These are phyloP conservation scores for Annona squamosa DNA, from an alignment of 164 flowering plant species.

Conservation along the genomic window DNA sequence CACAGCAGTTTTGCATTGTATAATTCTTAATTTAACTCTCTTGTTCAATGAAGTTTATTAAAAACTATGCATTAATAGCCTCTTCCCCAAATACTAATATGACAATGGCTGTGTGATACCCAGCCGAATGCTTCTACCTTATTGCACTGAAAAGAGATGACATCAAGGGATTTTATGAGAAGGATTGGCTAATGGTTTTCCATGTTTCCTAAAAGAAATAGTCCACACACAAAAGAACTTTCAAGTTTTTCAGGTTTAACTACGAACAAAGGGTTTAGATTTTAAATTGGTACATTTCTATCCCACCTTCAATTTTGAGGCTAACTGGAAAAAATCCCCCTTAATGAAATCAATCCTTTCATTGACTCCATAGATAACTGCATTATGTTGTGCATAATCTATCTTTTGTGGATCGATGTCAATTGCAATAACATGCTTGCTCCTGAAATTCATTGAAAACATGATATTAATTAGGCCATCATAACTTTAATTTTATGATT, in stretches of 20 bases:
- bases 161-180: neutral
- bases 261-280: neutral
- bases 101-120: neutral
- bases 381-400: constrained; percentile 77
- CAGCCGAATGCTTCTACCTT: neutral
- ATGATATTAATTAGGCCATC: neutral
- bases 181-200: neutral
- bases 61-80: neutral
- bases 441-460: constrained; percentile 32
- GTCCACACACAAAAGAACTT: neutral
- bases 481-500: neutral
- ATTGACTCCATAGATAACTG: constrained; percentile 74
- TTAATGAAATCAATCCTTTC: constrained; percentile 64
- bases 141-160: neutral
- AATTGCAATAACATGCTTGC: constrained; percentile 71
- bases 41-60: neutral
- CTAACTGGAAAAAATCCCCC: constrained; percentile 68
- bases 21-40: no score
- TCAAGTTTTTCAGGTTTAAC: neutral
- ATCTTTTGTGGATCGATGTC: constrained; percentile 87
- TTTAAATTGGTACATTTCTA: neutral
- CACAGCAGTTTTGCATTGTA: no score
- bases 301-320: constrained; percentile 69
- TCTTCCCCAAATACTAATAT: neutral
- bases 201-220: neutral